phyloP scores from a whole-genome alignment of 2,329 filamentous ascomycete genomes.

The Aureobasidium namibiae region DNA sequence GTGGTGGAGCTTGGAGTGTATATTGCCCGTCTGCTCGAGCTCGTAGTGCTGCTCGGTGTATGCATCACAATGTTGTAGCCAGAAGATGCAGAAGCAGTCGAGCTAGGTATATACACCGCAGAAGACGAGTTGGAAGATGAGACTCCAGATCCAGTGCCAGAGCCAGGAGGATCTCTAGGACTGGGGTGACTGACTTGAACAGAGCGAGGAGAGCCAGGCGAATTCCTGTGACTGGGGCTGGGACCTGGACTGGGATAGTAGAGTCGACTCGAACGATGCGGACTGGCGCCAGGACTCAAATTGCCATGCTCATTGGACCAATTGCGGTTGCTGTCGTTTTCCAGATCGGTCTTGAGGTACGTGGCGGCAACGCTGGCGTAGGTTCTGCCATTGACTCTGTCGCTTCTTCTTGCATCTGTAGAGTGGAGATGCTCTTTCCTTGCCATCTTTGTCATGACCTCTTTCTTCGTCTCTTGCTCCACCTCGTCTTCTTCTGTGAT shows the following conservation, averaged over 20 bases:
- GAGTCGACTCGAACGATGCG: neutral
- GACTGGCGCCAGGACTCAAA: neutral
- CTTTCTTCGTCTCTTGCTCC: no score
- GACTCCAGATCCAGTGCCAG: no score
- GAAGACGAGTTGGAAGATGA: neutral
- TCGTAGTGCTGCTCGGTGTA: neutral
- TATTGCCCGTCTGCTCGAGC: neutral
- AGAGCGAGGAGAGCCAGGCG: no score
- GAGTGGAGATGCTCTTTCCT: no score
- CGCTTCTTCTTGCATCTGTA: no score
- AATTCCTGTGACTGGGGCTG: neutral
- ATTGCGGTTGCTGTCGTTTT: neutral
- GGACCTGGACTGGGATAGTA: neutral
- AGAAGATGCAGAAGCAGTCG: neutral
- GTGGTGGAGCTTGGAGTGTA: neutral
- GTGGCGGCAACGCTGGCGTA: no score
- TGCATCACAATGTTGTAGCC: neutral
- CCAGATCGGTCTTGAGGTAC: neutral
- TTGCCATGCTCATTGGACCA: neutral
- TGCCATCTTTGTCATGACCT: no score
- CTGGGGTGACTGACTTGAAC: no score
- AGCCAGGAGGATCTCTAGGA: no score
- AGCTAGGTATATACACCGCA: neutral
- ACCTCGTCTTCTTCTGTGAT: no score
- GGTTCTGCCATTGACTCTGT: no score